Base-by-base conservation (phyloP, 1,284 basidiomycete genomes). In the Ganoderma resinaceum region DNA sequence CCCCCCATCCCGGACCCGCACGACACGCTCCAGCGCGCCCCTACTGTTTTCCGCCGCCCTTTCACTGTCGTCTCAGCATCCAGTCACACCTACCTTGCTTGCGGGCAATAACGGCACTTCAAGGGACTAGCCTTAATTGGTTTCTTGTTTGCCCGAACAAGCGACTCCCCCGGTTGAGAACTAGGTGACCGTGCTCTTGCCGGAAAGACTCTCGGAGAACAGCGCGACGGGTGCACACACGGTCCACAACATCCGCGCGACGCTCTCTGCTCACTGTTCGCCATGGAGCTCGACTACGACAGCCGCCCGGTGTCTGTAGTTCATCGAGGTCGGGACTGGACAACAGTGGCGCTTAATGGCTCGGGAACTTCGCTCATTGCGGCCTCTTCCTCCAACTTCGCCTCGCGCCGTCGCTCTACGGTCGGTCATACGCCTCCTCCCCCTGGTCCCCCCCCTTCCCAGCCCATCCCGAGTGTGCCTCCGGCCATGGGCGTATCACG, bases 381-480 rank as follows among this genome's bases (percentile, higher is more conserved):
- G 78, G 63, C 78, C 59, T 74, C 83, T n/a, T 80, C 81, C 66
- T 79, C 72, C 49, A 61, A 74, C 64, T 79, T 81, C 73, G 73
- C 76, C 68, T 71, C 76, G 66, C 86, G 90, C 65, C 87, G 92
- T 69, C 89, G 91, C 73, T 92, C 91, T 31, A 87, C 88, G 61
- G 88, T 86, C 61, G 86, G 87, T n/a, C 84, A 87, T 74, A 81
- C 83, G 38, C 90, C 91, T 16, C 85, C 89, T 43, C 90, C 91
- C 16, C 85, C 89, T 49, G 89, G 81, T 2, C 91, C 91, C n/a
- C 91, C 91, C 42, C 91, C 91, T n/a, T 87, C 82, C 75, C 85
- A 87, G 72, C 92, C 91, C 64, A 92, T 93, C 70, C 91, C 91
- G 57, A 88, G 82, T 74, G 75, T 91, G 57, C 91, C 72, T 85